Evolutionary conservation across 768 basidiomycete species (phyloP).

Genomic region (Russula brevipes): DNA sequence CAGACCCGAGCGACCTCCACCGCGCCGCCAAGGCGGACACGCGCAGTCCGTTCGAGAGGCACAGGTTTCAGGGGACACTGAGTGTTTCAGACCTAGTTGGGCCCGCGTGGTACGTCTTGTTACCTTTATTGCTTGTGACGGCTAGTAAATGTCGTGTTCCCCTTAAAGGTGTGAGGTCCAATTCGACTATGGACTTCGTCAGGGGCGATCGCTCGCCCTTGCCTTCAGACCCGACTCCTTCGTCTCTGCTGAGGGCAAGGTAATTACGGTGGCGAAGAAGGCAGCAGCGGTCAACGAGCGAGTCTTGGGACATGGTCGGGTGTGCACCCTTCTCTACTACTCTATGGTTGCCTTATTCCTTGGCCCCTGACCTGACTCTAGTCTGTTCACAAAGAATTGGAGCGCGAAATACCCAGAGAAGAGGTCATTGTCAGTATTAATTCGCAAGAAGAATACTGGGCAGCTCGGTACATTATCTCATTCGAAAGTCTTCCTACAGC

Average conservation of each 20-base stretch:
- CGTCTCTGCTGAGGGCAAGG: conserved; percentile 51
- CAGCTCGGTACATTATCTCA: conserved; percentile 48
- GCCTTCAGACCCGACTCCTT: conserved; percentile 52
- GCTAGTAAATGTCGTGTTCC: background rate
- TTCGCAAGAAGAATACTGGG: conserved; percentile 73
- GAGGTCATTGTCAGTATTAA: conserved; percentile 47
- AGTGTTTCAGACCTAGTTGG: conserved; percentile 25
- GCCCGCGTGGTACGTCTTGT: conserved; percentile 22
- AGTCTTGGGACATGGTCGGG: conserved; percentile 50
- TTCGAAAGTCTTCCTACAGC: background rate
- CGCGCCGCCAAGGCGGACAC: background rate
- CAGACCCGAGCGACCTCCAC: background rate
- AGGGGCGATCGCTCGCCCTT: conserved; percentile 47
- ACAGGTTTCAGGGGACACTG: conserved; percentile 9
- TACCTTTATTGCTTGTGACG: background rate
- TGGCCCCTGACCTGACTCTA: conserved; percentile 28
- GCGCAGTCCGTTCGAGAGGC: conserved; percentile 19
- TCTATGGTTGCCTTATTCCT: background rate
- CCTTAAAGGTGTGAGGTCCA: conserved; percentile 71
- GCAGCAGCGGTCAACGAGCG: conserved; percentile 53
- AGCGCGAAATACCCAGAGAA: conserved; percentile 62
- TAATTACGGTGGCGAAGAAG: conserved; percentile 47
- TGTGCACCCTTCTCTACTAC: conserved; percentile 29
- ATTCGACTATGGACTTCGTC: conserved; percentile 68
- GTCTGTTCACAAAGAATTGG: conserved; percentile 73